Evolutionary conservation across 2,329 filamentous ascomycete species (phyloP), one percentile per base, ranked within the genome.

Genomic region (Fonsecaea monophora): DNA sequence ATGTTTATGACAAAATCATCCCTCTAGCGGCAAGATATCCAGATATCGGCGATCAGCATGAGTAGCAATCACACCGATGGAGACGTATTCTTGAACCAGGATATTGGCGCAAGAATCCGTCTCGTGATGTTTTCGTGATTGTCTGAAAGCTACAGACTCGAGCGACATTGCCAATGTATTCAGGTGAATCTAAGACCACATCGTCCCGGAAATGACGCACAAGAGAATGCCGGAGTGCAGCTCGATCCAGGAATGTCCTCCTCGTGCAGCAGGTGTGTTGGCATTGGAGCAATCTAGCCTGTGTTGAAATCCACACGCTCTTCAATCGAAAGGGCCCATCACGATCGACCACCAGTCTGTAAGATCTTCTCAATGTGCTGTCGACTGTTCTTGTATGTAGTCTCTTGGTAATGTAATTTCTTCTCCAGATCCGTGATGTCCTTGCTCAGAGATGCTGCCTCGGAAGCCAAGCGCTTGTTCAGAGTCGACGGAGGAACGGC

Each of bases 361-460:
- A 98, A 85, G 77, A 98, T 94, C 79, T 93, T 90, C 77, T 97
- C 90, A 73, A 98, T 90, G 76, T 97, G 92, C 72, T 94, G 89
- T 73, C 90, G 89, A 79, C 93, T 97, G 76, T 98, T 99, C 82
- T 96, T 93, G 77, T 92, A 91, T 58, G 95, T 98, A 65, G 92
- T 96, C 82, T 98, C 94, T 53, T 98, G 84, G 76, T 97, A 98
- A 73, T 94, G 88, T 74, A 97, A 83, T 78, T 92, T 93, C 85
- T 98, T 96, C 72, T 91, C 89, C 70, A 98, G 81, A 70, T 90
- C 90, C 48, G 90, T 85, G 68, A 97, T 88, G 73, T 97, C 94
- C 34, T 86, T 84, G 74, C 93, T 90, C 69, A 94, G 81, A 60
- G 90, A 88, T 74, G 90, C 87, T 65, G 89, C 89, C 80, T 97